These are phyloP conservation scores for Ophiostoma novo-ulmi DNA, from an alignment of 2,329 filamentous ascomycete genomes.

Conservation along the genomic window DNA sequence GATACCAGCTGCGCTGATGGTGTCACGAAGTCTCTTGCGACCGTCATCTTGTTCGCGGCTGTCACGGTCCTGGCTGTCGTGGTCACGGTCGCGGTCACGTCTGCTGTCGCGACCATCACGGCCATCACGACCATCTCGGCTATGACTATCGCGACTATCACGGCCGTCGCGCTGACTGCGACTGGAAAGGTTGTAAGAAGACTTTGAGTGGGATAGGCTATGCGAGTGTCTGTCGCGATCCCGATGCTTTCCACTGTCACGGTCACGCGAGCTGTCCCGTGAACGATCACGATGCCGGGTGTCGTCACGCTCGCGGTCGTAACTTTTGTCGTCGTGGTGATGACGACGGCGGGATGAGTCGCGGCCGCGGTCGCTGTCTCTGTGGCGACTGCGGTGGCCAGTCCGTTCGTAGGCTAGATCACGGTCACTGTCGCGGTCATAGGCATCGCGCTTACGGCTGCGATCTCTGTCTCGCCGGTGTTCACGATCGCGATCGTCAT, in stretches of 20 bases:
- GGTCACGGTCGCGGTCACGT: background rate
- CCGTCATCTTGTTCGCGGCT: slow-evolving; percentile 28
- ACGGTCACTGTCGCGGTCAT: slow-evolving; percentile 32
- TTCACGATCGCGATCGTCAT: slow-evolving; percentile 37
- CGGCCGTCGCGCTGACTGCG: slow-evolving; percentile 20
- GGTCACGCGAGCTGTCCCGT: slow-evolving; percentile 21
- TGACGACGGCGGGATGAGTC: slow-evolving; percentile 11
- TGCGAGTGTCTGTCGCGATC: slow-evolving; percentile 29
- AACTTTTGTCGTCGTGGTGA: slow-evolving; percentile 11
- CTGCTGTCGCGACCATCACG: slow-evolving; percentile 1
- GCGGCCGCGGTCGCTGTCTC: slow-evolving; percentile 13
- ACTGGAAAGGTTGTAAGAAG: background rate
- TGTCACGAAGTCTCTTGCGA: slow-evolving; percentile 45
- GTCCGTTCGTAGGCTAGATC: slow-evolving; percentile 21
- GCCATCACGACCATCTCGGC: background rate
- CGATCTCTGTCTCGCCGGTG: slow-evolving; percentile 37
- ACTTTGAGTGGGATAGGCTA: background rate
- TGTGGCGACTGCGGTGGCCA: slow-evolving; percentile 24
- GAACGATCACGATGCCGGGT: slow-evolving; percentile 31
- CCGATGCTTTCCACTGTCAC: slow-evolving; percentile 31
- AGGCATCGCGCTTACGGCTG: slow-evolving; percentile 12
- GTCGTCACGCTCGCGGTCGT: slow-evolving; percentile 32
- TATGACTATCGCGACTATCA: slow-evolving; percentile 12
- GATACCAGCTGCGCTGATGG: slow-evolving; percentile 54
- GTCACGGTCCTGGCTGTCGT: slow-evolving; percentile 22